These are phyloP conservation scores for Chloranthus sessilifolius DNA, from an alignment of 164 flowering plant species.

Conservation along the genomic window DNA sequence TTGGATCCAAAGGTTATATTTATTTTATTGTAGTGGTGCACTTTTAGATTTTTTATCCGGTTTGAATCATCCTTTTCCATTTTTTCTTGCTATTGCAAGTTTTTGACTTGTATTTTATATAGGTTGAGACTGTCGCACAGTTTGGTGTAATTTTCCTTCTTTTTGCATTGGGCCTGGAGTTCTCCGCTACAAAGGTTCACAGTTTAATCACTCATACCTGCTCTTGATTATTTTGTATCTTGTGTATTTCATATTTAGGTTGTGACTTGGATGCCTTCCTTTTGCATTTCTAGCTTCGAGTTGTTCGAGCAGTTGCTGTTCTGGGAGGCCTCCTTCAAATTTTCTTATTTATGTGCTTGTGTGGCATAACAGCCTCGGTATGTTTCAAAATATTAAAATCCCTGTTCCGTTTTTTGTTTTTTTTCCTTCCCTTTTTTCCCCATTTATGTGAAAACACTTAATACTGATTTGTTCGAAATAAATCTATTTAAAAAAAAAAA, in stretches of 20 bases:
- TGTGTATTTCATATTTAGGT: neutral
- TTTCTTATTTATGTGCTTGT: slow-evolving; percentile 85
- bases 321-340: slow-evolving; percentile 90
- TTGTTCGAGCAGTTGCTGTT: slow-evolving; percentile 97
- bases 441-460: too few species aligned
- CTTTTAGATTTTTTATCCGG: too few species aligned
- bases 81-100: too few species aligned
- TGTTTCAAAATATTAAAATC: slow-evolving; percentile 16
- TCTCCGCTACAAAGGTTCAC: slow-evolving; percentile 79
- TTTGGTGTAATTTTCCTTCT: slow-evolving; percentile 99
- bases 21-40: too few species aligned
- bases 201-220: slow-evolving; percentile 1
- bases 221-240: neutral
- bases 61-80: too few species aligned
- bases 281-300: slow-evolving; percentile 63
- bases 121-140: slow-evolving; percentile 99
- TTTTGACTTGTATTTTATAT: too few species aligned
- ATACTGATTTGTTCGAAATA: too few species aligned
- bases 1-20: too few species aligned
- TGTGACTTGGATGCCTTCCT: slow-evolving; percentile 6
- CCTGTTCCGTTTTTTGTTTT: too few species aligned
- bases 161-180: slow-evolving; percentile 95
- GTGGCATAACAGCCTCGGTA: slow-evolving; percentile 88
- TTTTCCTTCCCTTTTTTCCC: too few species aligned
- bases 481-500: too few species aligned